Percentiles rank a stretch among this genome's conserved stretches.
Evolutionary conservation across 768 basidiomycete species (phyloP).

Genomic region (Suillus plorans): DNA sequence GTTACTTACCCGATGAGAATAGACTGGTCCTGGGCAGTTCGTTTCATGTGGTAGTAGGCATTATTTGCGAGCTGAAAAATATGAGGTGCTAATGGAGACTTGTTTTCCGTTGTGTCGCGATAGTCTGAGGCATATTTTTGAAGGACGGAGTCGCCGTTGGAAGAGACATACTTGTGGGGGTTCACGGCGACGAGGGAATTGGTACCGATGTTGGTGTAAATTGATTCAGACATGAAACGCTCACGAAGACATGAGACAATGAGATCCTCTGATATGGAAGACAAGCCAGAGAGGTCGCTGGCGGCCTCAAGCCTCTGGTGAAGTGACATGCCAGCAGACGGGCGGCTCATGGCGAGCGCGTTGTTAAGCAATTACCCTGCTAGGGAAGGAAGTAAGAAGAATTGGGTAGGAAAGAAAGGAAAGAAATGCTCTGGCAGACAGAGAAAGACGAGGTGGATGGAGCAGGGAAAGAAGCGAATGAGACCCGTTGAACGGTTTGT

Average conservation of each 20-base stretch:
- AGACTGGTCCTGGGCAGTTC: constrained; percentile 92
- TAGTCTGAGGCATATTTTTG: constrained; percentile 88
- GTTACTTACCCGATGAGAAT: constrained; percentile 75
- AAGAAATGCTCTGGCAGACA: constrained; percentile 6
- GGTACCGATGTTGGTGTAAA: constrained; percentile 75
- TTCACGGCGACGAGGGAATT: constrained; percentile 83
- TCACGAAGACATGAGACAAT: constrained; percentile 85
- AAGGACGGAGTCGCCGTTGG: constrained; percentile 81
- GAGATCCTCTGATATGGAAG: constrained; percentile 75
- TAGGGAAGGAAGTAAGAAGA: not conserved
- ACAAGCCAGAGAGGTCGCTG: constrained; percentile 66
- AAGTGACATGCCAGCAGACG: constrained; percentile 43
- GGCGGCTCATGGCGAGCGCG: constrained; percentile 36
- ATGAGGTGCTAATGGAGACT: constrained; percentile 71
- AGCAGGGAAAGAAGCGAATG: constrained; percentile 19
- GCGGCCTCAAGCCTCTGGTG: constrained; percentile 75
- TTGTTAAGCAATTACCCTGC: constrained; percentile 3
- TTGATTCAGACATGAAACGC: constrained; percentile 79
- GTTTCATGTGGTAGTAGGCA: constrained; percentile 93
- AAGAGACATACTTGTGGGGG: constrained; percentile 86
- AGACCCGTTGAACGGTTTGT: constrained; percentile 3
- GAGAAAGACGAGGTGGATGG: constrained; percentile 1
- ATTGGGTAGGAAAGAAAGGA: constrained; percentile 1
- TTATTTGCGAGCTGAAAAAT: constrained; percentile 90
- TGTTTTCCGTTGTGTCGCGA: constrained; percentile 66